Evolutionary conservation across 345 rosid species (phyloP).

Genomic region (Anastatica hierochuntica): DNA sequence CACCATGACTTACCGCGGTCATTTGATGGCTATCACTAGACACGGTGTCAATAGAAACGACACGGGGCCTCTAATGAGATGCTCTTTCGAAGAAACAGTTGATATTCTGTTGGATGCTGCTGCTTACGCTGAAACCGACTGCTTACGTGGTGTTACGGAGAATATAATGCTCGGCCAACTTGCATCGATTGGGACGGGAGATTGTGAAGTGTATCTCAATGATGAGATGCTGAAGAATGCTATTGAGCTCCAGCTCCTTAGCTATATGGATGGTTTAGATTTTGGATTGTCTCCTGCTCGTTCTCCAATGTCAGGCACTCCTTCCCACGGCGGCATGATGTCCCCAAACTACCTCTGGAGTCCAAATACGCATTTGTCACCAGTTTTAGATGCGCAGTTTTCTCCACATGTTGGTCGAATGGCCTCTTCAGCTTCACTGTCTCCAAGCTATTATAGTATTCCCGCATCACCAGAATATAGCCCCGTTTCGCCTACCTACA

Average conservation of each 20-base stretch:
- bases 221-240: slow-evolving; percentile 98
- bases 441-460: no score
- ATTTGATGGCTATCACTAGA: slow-evolving; percentile 96
- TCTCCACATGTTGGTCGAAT: slow-evolving; percentile 88
- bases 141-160: slow-evolving; percentile 85
- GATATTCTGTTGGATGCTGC: slow-evolving; percentile 98
- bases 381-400: slow-evolving; percentile 71
- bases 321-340: slow-evolving; percentile 95
- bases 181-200: slow-evolving; percentile 95
- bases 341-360: slow-evolving; percentile 78
- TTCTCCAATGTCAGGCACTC: slow-evolving; percentile 82
- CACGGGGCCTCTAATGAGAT: slow-evolving; percentile 97
- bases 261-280: slow-evolving; percentile 86
- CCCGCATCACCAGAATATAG: slow-evolving; percentile 82
- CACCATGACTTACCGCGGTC: slow-evolving; percentile 98
- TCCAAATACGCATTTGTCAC: slow-evolving; percentile 74
- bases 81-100: slow-evolving; percentile 97
- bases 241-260: slow-evolving; percentile 93
- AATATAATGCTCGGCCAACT: slow-evolving; percentile 97
- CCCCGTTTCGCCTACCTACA: slow-evolving; percentile 72
- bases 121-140: slow-evolving; percentile 81
- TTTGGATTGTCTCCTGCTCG: slow-evolving; percentile 90
- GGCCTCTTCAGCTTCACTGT: slow-evolving; percentile 79
- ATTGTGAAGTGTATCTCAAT: slow-evolving; percentile 76
- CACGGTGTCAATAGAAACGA: slow-evolving; percentile 95